phyloP scores from a whole-genome alignment of 202 grass and related monocot species.

The Setaria viridis region DNA sequence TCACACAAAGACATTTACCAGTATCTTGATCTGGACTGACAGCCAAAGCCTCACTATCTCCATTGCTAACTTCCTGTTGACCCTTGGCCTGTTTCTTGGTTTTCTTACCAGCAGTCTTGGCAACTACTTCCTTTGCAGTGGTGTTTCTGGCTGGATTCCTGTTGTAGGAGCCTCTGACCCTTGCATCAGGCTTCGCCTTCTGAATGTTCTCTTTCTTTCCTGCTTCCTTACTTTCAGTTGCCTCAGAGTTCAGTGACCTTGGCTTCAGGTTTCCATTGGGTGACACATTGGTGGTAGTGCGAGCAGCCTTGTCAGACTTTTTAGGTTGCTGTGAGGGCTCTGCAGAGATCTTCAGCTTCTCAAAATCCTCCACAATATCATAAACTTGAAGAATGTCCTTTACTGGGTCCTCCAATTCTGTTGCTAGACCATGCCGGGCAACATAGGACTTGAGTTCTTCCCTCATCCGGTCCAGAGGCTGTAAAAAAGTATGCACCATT shows the following conservation, averaged over 20 bases:
- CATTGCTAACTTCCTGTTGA: conserved; percentile 51
- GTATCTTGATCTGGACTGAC: conserved; percentile 38
- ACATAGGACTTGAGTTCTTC: conserved; percentile 91
- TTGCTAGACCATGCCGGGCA: conserved; percentile 60
- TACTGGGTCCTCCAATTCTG: conserved; percentile 59
- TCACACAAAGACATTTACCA: conserved; percentile 48
- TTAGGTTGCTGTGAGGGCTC: conserved; percentile 48
- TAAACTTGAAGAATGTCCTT: conserved; percentile 80
- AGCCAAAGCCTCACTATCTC: conserved; percentile 36
- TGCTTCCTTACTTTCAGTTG: conserved; percentile 44
- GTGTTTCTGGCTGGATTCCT: conserved; percentile 39
- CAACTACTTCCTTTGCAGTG: conserved; percentile 49
- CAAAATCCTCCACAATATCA: conserved; percentile 78
- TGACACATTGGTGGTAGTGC: conserved; percentile 28
- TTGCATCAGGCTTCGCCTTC: conserved; percentile 55
- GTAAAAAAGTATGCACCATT: background rate
- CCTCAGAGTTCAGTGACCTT: conserved; percentile 64
- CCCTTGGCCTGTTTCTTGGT: conserved; percentile 52
- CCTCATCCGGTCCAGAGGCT: conserved; percentile 87
- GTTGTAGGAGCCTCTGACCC: conserved; percentile 57
- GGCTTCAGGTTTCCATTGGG: conserved; percentile 70
- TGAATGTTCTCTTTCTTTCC: conserved; percentile 57
- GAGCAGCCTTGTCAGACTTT: conserved; percentile 60
- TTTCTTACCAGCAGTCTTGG: conserved; percentile 56
- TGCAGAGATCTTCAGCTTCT: conserved; percentile 69